Evolutionary conservation across 208 protist genomes (phyloP).

Genomic region (Trypanosoma platydactyli): DNA sequence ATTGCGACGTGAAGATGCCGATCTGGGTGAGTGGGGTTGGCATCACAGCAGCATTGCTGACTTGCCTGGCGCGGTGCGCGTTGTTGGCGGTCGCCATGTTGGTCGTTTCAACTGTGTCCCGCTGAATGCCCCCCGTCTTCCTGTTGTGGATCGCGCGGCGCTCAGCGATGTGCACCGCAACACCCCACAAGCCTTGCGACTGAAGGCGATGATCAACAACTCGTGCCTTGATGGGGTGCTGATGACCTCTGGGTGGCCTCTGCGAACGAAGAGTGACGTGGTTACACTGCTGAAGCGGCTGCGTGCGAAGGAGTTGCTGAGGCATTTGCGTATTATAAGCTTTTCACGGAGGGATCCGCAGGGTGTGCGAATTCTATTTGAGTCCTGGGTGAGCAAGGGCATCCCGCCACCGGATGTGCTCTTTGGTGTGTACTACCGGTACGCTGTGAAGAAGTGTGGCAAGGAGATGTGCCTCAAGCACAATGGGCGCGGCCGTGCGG

Average conservation of each 20-base stretch:
- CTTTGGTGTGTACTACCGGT: constrained; percentile 80
- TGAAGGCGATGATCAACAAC: constrained; percentile 37
- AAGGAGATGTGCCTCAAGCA: constrained; percentile 75
- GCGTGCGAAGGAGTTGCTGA: constrained; percentile 51
- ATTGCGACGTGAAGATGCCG: background rate
- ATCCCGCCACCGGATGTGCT: constrained; percentile 63
- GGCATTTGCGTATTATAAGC: constrained; percentile 60
- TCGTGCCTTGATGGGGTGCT: constrained; percentile 28
- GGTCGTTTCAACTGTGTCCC: background rate
- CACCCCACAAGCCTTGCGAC: constrained; percentile 44
- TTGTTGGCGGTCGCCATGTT: background rate
- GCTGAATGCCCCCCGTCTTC: background rate
- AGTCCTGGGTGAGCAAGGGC: constrained; percentile 59
- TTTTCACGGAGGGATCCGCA: constrained; percentile 53
- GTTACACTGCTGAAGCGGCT: constrained; percentile 39
- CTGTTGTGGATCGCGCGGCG: constrained; percentile 4
- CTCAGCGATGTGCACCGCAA: constrained; percentile 37
- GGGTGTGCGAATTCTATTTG: constrained; percentile 57
- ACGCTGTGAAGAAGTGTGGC: constrained; percentile 63
- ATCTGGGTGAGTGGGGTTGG: background rate
- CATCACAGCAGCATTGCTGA: background rate
- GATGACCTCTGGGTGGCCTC: constrained; percentile 42
- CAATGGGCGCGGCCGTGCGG: constrained; percentile 58
- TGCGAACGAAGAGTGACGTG: constrained; percentile 36
- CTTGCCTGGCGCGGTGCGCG: no score